Conservation (phyloP, 768 basidiomycete genomes). For the Boletus sensibilis region DNA sequence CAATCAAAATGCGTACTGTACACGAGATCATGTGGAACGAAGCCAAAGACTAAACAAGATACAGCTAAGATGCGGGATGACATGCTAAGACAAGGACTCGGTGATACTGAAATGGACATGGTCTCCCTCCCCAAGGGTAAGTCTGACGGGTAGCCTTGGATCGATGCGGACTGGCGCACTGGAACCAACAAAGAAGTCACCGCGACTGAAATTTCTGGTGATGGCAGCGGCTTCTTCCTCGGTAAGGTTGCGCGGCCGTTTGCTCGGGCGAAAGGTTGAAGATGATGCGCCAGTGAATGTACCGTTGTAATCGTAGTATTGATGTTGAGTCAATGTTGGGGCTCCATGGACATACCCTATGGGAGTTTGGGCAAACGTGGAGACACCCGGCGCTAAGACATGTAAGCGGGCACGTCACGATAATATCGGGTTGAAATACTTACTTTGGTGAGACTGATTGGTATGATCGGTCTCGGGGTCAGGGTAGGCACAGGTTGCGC, state of each 20-base stretch:
- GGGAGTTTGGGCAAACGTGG: conserved; percentile 38
- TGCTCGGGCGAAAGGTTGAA: conserved; percentile 76
- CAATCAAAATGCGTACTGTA: conserved; percentile 19
- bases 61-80: conserved; percentile 14
- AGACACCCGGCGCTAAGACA: conserved; percentile 33
- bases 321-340: conserved; percentile 54
- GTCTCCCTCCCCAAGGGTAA: conserved; percentile 80
- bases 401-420: conserved; percentile 7
- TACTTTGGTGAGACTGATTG: conserved; percentile 32
- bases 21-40: conserved; percentile 16
- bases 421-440: conserved; percentile 4
- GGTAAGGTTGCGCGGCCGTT: conserved; percentile 75
- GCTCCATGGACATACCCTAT: conserved; percentile 39
- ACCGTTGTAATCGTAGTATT: conserved; percentile 77
- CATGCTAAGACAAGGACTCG: conserved; percentile 42
- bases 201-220: conserved; percentile 76
- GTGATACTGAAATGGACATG: conserved; percentile 69
- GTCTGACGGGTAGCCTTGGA: conserved; percentile 72
- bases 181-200: conserved; percentile 79
- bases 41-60: conserved; percentile 17
- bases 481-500: conserved; percentile 68
- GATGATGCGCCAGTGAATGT: conserved; percentile 66
- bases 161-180: conserved; percentile 84
- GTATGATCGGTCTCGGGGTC: conserved; percentile 66
- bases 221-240: conserved; percentile 84